phyloP scores from a whole-genome alignment of 495 filamentous ascomycete species.

The Neurospora sp. region DNA sequence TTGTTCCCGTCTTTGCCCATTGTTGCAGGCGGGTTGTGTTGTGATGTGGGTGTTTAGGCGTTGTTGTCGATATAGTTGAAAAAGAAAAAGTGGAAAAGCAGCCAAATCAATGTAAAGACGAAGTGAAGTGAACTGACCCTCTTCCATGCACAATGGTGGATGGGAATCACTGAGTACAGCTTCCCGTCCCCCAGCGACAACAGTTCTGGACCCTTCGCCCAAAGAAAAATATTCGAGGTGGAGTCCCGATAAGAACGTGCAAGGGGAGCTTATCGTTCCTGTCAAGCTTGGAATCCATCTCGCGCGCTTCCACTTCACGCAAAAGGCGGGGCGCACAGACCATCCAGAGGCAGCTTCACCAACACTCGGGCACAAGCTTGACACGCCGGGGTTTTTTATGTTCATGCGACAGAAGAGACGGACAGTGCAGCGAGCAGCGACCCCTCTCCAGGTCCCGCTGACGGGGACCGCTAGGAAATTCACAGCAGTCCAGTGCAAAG shows the following conservation, averaged over 20 bases:
- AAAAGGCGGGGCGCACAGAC: conserved; percentile 1
- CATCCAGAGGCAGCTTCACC: not conserved
- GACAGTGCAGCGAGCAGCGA: not conserved
- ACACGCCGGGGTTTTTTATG: not conserved
- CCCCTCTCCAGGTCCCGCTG: not conserved
- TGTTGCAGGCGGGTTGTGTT: conserved; percentile 3
- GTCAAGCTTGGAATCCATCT: not conserved
- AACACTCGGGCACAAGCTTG: not conserved
- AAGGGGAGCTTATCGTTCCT: not conserved
- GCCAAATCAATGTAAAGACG: not conserved
- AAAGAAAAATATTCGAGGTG: not conserved
- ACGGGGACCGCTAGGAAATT: not conserved
- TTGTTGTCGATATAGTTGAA: not conserved
- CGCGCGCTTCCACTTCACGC: not conserved
- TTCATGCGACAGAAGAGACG: not conserved
- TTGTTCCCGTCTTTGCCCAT: conserved; percentile 27
- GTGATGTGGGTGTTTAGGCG: not conserved
- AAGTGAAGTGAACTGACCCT: not conserved
- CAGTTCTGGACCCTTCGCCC: not conserved
- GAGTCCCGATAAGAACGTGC: not conserved
- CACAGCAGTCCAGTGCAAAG: not conserved
- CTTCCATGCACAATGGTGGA: not conserved
- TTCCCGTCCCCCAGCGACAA: not conserved
- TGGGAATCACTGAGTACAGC: not conserved
- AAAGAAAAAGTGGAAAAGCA: conserved; percentile 4